Conservation (phyloP, 1,139 yeast species). For the Scheffersomyces stambukii region DNA sequence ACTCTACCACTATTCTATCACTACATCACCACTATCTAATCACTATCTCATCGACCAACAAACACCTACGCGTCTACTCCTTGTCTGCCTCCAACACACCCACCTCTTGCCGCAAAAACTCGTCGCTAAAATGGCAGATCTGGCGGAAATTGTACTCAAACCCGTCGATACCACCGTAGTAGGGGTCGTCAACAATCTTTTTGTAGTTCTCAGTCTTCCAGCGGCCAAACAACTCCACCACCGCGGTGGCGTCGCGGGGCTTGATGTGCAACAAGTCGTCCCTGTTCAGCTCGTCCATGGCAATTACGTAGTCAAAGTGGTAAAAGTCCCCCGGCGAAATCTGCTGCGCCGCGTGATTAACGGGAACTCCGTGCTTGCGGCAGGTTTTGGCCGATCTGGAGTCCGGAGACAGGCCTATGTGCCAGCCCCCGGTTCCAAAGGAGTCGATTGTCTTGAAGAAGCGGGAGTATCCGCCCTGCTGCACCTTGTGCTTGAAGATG, state of each 20-base stretch:
- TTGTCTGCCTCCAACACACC: slow-evolving; percentile 17
- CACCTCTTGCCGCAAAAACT: slow-evolving; percentile 52
- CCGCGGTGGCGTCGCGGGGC: slow-evolving; percentile 52
- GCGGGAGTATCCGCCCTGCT: slow-evolving; percentile 37
- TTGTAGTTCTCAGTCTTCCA: slow-evolving; percentile 54
- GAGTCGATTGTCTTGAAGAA: slow-evolving; percentile 63
- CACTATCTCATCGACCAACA: too few relatives aligned
- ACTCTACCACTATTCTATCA: too few relatives aligned
- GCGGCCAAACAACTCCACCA: slow-evolving; percentile 68
- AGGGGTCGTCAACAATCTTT: slow-evolving; percentile 78
- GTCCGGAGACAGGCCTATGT: slow-evolving; percentile 80
- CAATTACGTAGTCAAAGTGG: slow-evolving; percentile 76
- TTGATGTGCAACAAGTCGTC: slow-evolving; percentile 53
- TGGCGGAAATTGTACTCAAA: slow-evolving; percentile 78
- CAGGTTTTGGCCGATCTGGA: slow-evolving; percentile 68
- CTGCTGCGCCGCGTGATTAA: slow-evolving; percentile 73
- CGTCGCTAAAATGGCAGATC: slow-evolving; percentile 66
- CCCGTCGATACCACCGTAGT: slow-evolving; percentile 82
- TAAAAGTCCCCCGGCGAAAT: slow-evolving; percentile 54
- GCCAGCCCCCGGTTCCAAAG: slow-evolving; percentile 86
- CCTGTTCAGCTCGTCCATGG: slow-evolving; percentile 76
- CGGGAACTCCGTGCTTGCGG: slow-evolving; percentile 66
- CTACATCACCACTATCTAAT: too few relatives aligned
- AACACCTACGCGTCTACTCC: too few relatives aligned
- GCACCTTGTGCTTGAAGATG: slow-evolving; percentile 65